These are phyloP conservation scores for Stagonosporopsis vannaccii DNA, from an alignment of 2,329 filamentous ascomycete genomes.

Conservation along the genomic window DNA sequence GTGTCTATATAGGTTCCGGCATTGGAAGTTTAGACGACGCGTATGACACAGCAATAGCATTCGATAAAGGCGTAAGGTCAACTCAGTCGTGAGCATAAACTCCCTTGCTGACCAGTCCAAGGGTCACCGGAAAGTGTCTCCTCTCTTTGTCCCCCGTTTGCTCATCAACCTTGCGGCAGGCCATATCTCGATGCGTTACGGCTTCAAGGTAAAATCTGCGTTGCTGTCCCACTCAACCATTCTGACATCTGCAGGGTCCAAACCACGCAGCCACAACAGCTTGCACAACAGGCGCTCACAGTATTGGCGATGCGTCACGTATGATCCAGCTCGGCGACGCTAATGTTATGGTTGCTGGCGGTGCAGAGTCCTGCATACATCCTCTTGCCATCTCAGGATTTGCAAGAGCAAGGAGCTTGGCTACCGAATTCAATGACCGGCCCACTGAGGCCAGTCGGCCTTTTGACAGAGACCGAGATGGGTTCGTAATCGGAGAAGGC, in stretches of 20 bases:
- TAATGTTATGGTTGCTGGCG: conserved; percentile 94
- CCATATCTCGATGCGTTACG: conserved; percentile 91
- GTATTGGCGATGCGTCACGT: conserved; percentile 90
- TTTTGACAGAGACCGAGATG: conserved; percentile 79
- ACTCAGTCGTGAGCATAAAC: no score
- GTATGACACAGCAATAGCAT: conserved; percentile 81
- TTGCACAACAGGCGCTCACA: conserved; percentile 94
- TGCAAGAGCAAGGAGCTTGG: conserved; percentile 82
- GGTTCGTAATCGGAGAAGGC: conserved; percentile 94
- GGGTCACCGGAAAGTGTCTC: conserved; percentile 93
- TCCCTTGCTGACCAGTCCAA: conserved; percentile 45
- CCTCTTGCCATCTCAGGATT: conserved; percentile 93
- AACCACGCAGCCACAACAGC: conserved; percentile 94
- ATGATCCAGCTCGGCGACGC: conserved; percentile 93
- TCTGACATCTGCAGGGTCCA: conserved; percentile 66
- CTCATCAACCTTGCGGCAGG: conserved; percentile 95
- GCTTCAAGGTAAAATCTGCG: conserved; percentile 65
- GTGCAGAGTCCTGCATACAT: conserved; percentile 94
- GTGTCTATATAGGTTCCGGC: conserved; percentile 91
- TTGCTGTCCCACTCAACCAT: background rate
- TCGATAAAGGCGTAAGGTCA: conserved; percentile 71
- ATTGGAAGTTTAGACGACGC: conserved; percentile 94
- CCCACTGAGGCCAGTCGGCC: conserved; percentile 79
- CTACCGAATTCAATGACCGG: conserved; percentile 78
- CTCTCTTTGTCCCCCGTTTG: conserved; percentile 89